Percentiles rank a stretch among this genome's conserved stretches.
Evolutionary conservation across 2,329 filamentous ascomycete species (phyloP).

Genomic region (Exophiala sp.): DNA sequence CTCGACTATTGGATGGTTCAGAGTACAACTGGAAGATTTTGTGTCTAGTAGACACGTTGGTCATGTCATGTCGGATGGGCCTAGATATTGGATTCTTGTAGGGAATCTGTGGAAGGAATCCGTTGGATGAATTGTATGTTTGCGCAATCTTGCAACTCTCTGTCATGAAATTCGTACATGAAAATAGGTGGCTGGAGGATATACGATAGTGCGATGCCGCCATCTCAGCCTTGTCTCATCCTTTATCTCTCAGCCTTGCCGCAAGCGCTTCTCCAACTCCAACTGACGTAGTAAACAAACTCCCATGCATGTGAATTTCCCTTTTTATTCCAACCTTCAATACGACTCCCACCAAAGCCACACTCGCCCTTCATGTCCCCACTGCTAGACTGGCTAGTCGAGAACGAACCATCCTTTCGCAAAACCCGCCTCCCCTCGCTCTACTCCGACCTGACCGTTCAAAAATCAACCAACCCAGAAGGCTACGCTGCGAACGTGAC

Average conservation of each 20-base stretch:
- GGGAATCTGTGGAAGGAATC: constrained; percentile 43
- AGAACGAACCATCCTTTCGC: constrained; percentile 29
- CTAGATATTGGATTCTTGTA: constrained; percentile 52
- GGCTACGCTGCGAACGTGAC: constrained; percentile 76
- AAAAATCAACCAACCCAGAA: constrained; percentile 74
- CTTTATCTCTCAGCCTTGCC: neutral
- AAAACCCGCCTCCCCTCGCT: constrained; percentile 74
- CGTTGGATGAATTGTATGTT: neutral
- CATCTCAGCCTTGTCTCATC: neutral
- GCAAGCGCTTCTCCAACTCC: neutral
- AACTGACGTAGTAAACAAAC: neutral
- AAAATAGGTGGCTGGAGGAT: neutral
- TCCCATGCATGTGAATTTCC: neutral
- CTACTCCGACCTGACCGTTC: constrained; percentile 79
- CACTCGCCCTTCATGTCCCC: constrained; percentile 11
- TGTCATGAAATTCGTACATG: too few relatives aligned
- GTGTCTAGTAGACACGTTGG: constrained; percentile 50
- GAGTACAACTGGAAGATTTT: constrained; percentile 47
- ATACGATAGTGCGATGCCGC: neutral
- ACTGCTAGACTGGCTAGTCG: constrained; percentile 27
- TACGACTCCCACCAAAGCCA: neutral
- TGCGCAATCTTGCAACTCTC: too few relatives aligned
- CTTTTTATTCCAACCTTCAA: neutral
- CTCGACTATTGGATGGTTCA: constrained; percentile 6
- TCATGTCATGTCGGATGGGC: constrained; percentile 45